Percentiles rank a stretch among this genome's conserved stretches.
These are phyloP conservation scores for Saturnispora hagleri DNA, from an alignment of 805 yeast genomes.

Conservation along the genomic window DNA sequence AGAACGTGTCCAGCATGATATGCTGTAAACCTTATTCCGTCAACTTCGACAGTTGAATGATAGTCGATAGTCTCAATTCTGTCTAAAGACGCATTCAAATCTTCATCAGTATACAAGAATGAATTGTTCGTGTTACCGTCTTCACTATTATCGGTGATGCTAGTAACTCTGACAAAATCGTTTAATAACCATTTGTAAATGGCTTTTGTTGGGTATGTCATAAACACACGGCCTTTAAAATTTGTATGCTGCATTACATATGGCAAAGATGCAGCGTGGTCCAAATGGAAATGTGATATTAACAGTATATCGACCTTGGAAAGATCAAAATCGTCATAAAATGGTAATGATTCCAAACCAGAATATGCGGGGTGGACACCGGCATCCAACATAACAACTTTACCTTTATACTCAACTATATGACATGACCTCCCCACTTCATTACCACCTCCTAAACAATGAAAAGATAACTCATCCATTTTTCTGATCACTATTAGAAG, in stretches of 20 bases:
- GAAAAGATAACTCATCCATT: conserved; percentile 45
- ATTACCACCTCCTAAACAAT: conserved; percentile 94
- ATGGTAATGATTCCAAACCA: conserved; percentile 88
- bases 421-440: conserved; percentile 98
- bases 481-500: not conserved
- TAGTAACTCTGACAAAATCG: conserved; percentile 89
- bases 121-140: conserved; percentile 34
- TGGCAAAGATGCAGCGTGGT: conserved; percentile 96
- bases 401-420: conserved; percentile 82
- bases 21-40: conserved; percentile 92
- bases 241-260: conserved; percentile 96
- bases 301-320: conserved; percentile 77
- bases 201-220: conserved; percentile 99
- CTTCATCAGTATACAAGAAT: conserved; percentile 77
- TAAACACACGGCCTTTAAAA: conserved; percentile 91
- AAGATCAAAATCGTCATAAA: conserved; percentile 89
- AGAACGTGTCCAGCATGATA: conserved; percentile 99
- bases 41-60: conserved; percentile 90
- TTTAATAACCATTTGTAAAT: conserved; percentile 91
- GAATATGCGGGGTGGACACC: conserved; percentile 95
- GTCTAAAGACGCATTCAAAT: conserved; percentile 78
- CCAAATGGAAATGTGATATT: conserved; percentile 93
- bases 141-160: conserved; percentile 38
- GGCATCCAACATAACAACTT: conserved; percentile 94
- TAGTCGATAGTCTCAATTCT: conserved; percentile 89